Conservation (phyloP, 176 grass and related monocot genomes). For the Cenchrus americanus region DNA sequence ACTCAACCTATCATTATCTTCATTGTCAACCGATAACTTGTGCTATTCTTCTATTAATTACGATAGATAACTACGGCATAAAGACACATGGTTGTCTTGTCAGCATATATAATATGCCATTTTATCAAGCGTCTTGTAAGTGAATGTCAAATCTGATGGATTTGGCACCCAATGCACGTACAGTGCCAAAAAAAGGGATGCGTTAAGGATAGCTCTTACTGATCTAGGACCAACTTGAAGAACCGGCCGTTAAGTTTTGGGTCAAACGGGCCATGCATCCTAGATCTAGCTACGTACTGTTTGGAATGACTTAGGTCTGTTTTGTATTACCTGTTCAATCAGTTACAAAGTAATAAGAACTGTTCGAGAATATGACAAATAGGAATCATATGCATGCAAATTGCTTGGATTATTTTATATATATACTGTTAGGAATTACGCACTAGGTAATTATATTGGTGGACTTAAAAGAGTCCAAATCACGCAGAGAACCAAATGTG, state of each 20-base stretch:
- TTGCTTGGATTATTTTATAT: background rate
- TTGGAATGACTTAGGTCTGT: background rate
- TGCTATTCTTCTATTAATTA: background rate
- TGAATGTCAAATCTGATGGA: slow-evolving; percentile 1
- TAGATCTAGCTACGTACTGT: background rate
- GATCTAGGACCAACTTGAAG: slow-evolving; percentile 4
- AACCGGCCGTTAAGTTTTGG: background rate
- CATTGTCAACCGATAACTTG: background rate
- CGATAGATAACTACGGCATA: slow-evolving; percentile 25
- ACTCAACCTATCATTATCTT: slow-evolving; percentile 1
- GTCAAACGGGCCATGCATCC: background rate
- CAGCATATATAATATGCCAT: slow-evolving; percentile 35
- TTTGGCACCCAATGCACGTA: background rate
- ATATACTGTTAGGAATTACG: slow-evolving; percentile 25
- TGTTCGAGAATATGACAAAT: slow-evolving; percentile 4
- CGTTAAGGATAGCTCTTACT: background rate
- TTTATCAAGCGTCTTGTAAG: background rate
- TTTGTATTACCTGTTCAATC: slow-evolving; percentile 13
- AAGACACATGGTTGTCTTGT: slow-evolving; percentile 7
- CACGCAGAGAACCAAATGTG: background rate
- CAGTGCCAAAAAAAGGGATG: background rate
- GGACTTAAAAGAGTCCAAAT: slow-evolving; percentile 27
- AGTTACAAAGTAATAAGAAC: slow-evolving; percentile 3
- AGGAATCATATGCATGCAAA: background rate
- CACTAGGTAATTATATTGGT: slow-evolving; percentile 41